Percentiles rank a stretch among this genome's conserved stretches.
phyloP scores from a whole-genome alignment of 768 basidiomycete genomes.

The Atractiella rhizophila region DNA sequence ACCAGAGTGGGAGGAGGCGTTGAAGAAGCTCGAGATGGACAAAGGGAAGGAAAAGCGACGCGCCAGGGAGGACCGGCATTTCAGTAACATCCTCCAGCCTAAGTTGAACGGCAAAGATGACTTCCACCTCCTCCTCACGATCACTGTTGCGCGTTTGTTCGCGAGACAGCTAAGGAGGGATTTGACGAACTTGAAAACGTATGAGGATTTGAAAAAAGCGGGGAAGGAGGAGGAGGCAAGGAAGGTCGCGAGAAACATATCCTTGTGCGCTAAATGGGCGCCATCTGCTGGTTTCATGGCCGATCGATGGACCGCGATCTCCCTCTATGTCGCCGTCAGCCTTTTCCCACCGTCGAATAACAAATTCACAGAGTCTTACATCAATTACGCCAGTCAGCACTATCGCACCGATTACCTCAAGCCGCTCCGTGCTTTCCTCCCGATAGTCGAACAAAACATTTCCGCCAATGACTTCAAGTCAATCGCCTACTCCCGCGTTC shows the following conservation, averaged over 20 bases:
- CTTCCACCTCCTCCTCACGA: slow-evolving; percentile 2
- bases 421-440: slow-evolving; percentile 28
- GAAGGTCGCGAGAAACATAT: slow-evolving; percentile 3
- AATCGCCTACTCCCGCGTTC: slow-evolving; percentile 35
- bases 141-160: slow-evolving; percentile 12
- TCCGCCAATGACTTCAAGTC: slow-evolving; percentile 25
- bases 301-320: slow-evolving; percentile 3
- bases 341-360: not conserved
- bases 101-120: too few relatives aligned
- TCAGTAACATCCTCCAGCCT: too few relatives aligned
- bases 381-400: not conserved
- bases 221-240: not conserved
- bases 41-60: too few relatives aligned
- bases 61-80: too few relatives aligned
- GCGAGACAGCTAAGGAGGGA: slow-evolving; percentile 10
- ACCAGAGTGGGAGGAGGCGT: too few relatives aligned
- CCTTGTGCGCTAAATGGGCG: slow-evolving; percentile 16
- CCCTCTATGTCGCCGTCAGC: not conserved
- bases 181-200: slow-evolving; percentile 8
- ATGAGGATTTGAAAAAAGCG: not conserved
- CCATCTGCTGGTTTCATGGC: slow-evolving; percentile 11
- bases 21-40: too few relatives aligned
- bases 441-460: slow-evolving; percentile 40
- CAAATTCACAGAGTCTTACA: not conserved
- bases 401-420: slow-evolving; percentile 37